phyloP scores from a whole-genome alignment of 2,329 filamentous ascomycete genomes.

The Fusarium piperis region DNA sequence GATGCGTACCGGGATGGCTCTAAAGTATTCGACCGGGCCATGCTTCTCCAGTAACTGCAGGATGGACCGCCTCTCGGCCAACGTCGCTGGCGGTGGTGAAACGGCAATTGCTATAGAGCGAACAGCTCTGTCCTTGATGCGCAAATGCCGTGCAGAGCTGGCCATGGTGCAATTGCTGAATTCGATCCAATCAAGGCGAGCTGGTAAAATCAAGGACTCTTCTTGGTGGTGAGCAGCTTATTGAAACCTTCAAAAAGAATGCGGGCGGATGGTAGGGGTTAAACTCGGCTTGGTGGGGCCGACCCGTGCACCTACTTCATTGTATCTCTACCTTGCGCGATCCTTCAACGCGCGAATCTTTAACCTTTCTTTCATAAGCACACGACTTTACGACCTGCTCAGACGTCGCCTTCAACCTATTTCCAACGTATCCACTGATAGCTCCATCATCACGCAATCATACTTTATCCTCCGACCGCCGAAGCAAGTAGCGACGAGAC shows the following conservation, averaged over 20 bases:
- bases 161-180: background rate
- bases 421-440: background rate
- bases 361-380: background rate
- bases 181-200: background rate
- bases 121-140: slow-evolving; percentile 33
- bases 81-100: slow-evolving; percentile 59
- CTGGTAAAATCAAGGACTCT: background rate
- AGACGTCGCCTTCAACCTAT: background rate
- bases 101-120: slow-evolving; percentile 62
- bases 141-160: slow-evolving; percentile 2
- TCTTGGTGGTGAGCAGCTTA: background rate
- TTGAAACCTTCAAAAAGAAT: background rate
- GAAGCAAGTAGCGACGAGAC: background rate
- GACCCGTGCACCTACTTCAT: slow-evolving; percentile 16
- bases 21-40: slow-evolving; percentile 63
- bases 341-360: slow-evolving; percentile 7
- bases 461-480: background rate
- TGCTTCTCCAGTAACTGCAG: slow-evolving; percentile 61
- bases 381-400: background rate
- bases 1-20: slow-evolving; percentile 39
- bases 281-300: slow-evolving; percentile 32
- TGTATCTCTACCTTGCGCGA: background rate
- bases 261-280: background rate
- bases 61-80: slow-evolving; percentile 65
- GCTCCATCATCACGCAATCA: background rate